Percentiles rank a stretch among this genome's conserved stretches.
Evolutionary conservation across 345 rosid species (phyloP).

Genomic region (Citrus hindsii): DNA sequence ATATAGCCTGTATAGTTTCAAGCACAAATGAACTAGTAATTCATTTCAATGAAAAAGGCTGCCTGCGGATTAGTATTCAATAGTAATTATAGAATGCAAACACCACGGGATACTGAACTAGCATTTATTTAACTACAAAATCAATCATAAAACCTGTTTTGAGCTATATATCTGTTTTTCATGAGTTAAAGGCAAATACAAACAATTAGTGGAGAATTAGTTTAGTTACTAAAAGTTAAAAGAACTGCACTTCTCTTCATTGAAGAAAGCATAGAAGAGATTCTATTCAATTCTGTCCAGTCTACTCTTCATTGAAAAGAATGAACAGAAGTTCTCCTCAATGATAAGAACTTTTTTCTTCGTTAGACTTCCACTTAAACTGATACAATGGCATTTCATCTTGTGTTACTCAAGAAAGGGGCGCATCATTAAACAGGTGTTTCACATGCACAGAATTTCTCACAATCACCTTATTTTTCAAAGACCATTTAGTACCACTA

Average conservation of each 20-base stretch:
- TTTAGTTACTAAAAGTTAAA: background rate
- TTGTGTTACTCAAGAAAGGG: background rate
- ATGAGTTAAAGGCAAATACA: background rate
- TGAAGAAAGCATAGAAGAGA: background rate
- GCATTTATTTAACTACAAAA: background rate
- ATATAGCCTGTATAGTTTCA: slow-evolving; percentile 3
- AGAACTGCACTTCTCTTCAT: background rate
- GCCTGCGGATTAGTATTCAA: background rate
- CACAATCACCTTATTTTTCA: background rate
- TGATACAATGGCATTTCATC: background rate
- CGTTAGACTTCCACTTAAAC: background rate
- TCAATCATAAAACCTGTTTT: background rate
- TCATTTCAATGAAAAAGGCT: background rate
- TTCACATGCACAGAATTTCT: background rate
- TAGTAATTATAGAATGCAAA: background rate
- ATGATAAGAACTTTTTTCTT: background rate
- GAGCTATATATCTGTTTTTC: background rate
- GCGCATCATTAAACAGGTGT: background rate
- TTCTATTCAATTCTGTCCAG: background rate
- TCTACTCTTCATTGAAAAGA: background rate
- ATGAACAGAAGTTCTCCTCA: background rate
- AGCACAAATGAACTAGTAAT: background rate
- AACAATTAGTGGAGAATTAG: background rate
- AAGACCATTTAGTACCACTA: too few relatives aligned
- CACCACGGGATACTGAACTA: background rate